These are phyloP conservation scores for Suillus plorans DNA, from an alignment of 768 basidiomycete genomes.

Conservation along the genomic window DNA sequence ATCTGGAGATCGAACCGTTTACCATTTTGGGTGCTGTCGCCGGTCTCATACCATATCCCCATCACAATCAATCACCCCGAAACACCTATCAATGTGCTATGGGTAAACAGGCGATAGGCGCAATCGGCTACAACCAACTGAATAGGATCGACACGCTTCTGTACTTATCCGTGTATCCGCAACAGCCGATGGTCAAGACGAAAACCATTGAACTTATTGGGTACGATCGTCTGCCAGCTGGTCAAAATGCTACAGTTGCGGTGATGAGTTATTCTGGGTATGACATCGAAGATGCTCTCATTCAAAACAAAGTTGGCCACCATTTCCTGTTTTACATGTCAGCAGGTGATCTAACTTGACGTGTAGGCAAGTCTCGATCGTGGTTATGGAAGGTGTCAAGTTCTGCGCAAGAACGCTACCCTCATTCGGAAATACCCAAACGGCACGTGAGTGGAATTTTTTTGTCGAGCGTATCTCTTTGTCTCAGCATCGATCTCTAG, in stretches of 20 bases:
- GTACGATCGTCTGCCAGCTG: slow-evolving; percentile 95
- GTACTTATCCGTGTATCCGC: slow-evolving; percentile 97
- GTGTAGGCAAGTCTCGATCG: slow-evolving; percentile 89
- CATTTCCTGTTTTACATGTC: slow-evolving; percentile 7
- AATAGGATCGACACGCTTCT: slow-evolving; percentile 96
- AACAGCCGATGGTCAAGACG: slow-evolving; percentile 99
- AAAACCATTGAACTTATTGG: slow-evolving; percentile 97
- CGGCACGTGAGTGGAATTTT: slow-evolving; percentile 71
- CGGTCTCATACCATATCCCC: slow-evolving; percentile 97
- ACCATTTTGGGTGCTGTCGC: slow-evolving; percentile 97
- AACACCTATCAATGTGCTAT: slow-evolving; percentile 99
- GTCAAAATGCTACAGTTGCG: slow-evolving; percentile 97
- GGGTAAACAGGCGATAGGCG: slow-evolving; percentile 99
- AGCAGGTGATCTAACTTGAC: slow-evolving; percentile 8
- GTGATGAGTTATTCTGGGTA: slow-evolving; percentile 99
- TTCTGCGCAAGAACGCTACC: slow-evolving; percentile 92
- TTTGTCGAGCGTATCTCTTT: slow-evolving; percentile 6
- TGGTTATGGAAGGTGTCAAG: slow-evolving; percentile 97
- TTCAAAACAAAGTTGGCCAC: slow-evolving; percentile 78
- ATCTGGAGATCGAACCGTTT: slow-evolving; percentile 98
- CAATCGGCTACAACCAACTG: slow-evolving; percentile 97
- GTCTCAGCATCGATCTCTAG: slow-evolving; percentile 35
- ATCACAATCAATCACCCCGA: slow-evolving; percentile 98
- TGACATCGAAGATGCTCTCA: slow-evolving; percentile 98
- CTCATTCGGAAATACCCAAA: slow-evolving; percentile 96